Evolutionary conservation across 2,329 filamentous ascomycete species (phyloP).

Genomic region (Calonectria pteridis): DNA sequence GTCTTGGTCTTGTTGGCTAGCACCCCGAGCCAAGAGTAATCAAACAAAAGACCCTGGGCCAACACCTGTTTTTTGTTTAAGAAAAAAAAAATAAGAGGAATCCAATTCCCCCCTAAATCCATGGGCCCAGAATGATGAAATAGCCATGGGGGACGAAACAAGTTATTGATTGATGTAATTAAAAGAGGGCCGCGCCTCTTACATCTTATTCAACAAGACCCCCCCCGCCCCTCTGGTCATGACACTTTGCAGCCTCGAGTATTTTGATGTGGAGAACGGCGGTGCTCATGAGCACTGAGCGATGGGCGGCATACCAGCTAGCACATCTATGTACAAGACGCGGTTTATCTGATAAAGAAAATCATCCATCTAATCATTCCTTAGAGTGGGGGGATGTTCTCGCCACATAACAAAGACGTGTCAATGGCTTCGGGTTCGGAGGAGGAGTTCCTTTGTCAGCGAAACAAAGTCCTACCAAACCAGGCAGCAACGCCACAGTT

Average conservation of each 20-base stretch:
- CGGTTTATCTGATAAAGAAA: neutral
- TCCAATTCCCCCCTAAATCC: neutral
- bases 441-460: neutral
- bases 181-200: neutral
- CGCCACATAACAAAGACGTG: neutral
- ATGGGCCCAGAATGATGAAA: neutral
- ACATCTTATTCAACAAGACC: neutral
- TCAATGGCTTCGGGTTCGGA: neutral
- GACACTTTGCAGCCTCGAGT: neutral
- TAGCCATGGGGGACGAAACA: neutral
- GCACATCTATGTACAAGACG: neutral
- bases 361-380: neutral
- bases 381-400: neutral
- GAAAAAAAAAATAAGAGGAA: neutral
- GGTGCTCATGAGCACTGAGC: neutral
- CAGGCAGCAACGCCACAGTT: neutral
- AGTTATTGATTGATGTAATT: neutral
- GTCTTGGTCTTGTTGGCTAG: neutral
- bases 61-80: neutral
- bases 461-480: neutral
- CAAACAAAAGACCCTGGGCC: neutral
- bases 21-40: neutral
- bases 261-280: neutral
- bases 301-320: neutral
- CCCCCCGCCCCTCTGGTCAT: neutral